Base-by-base conservation (phyloP, 2,329 filamentous ascomycete genomes). In the Trichoderma sp. region DNA sequence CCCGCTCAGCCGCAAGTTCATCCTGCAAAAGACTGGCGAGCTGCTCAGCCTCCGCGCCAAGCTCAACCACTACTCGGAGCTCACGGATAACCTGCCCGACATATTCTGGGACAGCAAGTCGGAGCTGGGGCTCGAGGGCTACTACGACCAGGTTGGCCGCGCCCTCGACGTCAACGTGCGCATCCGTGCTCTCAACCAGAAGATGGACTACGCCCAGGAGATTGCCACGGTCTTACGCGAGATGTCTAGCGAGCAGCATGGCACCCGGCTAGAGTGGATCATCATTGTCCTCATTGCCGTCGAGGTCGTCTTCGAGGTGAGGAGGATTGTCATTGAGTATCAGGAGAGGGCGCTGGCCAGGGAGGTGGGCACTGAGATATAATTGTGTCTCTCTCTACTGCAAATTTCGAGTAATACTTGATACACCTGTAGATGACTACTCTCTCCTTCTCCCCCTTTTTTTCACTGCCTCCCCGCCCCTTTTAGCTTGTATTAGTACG, bases 131-230 rank as follows among this genome's bases (percentile, higher is more conserved):
- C 88, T 99, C 2, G 97, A 98, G 83, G 93, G 93, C 35, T 98
- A 98, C 85, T 99, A 98, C 83, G 95, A 98, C 79, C 94, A 97
- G 83, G 95, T 98, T 56, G 95, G 96, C 56, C 91, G 93, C 73
- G 95, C 95, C 0, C 89, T 99, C 45, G 97, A 98, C 83, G 95
- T 98, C 29, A 94, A 94, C 41, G 94, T 97, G 31, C 90, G 97
- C 68, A 98, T 98, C 85, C 94, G 94, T 80, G 92, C 94, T 21
- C 85, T 98, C 79, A 99, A 99, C 83, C 94, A 97, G 85, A 97
- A 97, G 86, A 97, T 99, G 91, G 96, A 98, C 81, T 98, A 99
- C 83, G 97, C 96, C 1, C 94, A 97, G 81, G 96, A 98, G 83
- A 98, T 98, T 83, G 95, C 97, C 7, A 94, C 89, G 71, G 95